Percentiles rank a stretch among this genome's conserved stretches.
phyloP scores from a whole-genome alignment of 306 rosid species.

The Vigna reflexopilosa region DNA sequence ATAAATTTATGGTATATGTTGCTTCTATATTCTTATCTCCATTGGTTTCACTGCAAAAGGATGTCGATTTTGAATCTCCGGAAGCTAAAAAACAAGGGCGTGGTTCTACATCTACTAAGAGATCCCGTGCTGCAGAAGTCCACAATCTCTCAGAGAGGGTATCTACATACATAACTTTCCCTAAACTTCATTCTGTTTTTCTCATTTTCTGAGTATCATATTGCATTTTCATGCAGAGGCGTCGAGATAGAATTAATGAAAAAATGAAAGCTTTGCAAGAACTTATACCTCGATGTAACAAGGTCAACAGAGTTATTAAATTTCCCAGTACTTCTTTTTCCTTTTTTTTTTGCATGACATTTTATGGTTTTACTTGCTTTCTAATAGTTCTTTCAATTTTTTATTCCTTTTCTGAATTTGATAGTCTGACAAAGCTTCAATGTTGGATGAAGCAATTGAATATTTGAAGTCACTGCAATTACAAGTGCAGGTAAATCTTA shows the following conservation, averaged over 20 bases:
- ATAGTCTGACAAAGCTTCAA: constrained; percentile 91
- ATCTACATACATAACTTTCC: constrained; percentile 20
- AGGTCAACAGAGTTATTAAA: constrained; percentile 50
- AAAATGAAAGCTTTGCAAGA: constrained; percentile 91
- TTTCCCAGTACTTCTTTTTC: background rate
- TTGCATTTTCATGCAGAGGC: constrained; percentile 61
- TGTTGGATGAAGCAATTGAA: constrained; percentile 93
- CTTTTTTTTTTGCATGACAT: background rate
- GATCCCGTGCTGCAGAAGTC: constrained; percentile 84
- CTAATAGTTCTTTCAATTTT: background rate
- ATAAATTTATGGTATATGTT: constrained; percentile 19
- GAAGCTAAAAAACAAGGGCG: constrained; percentile 61
- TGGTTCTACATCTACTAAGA: constrained; percentile 64
- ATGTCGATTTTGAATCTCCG: constrained; percentile 58
- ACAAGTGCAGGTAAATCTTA: constrained; percentile 76
- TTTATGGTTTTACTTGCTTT: constrained; percentile 19
- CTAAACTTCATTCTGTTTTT: constrained; percentile 9
- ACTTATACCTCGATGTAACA: constrained; percentile 87
- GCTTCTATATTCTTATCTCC: constrained; percentile 24
- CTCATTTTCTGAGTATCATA: constrained; percentile 17
- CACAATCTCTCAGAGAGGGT: constrained; percentile 98
- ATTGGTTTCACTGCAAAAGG: constrained; percentile 53
- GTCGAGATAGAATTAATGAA: constrained; percentile 89
- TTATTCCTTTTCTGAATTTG: constrained; percentile 33
- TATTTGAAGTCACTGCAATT: constrained; percentile 86